Evolutionary conservation across 495 filamentous ascomycete species (phyloP), one percentile per base, ranked within the genome.

Genomic region (Halenospora varia): DNA sequence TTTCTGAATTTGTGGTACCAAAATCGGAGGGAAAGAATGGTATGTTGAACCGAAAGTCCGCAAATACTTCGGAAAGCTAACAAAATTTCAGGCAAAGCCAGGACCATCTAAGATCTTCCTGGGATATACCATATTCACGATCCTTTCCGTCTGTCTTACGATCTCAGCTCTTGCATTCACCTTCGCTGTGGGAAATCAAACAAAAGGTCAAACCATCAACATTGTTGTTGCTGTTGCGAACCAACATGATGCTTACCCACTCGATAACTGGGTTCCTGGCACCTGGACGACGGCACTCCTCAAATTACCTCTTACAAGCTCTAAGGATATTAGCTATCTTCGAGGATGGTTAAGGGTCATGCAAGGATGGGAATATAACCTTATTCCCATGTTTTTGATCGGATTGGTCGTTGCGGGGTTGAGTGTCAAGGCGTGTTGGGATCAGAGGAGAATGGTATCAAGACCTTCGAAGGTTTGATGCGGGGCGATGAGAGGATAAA

Each of bases 241-340:
- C 17, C 63, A 75, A n/a, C 61, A 62, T 13, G 54, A 63, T 24
- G 46, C 63, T n/a, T 84, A 84, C 59, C 70, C 76, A 1, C 49
- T 65, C 25, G 63, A 72, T 18, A 48, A 57, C 1, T 84, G 81
- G 81, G 80, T 80, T 19, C 79, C 81, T 15, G 76, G 78, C 67
- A 81, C 70, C 49, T 84, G 81, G 81, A 78, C 76, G 60, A 67
- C 70, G 2, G 77, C 76, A 0, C 67, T 84, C 20, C 66, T 81
- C 11, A 57, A 67, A 23, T 70, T 82, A 23, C 69, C 76, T n/a
- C 51, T 84, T 18, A 66, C 62, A 3, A 55, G 66, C 35, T 56
- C 59, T 1, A 44, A 40, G 8, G 63, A 65, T n/a, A 59, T 68
- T 18, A 60, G 61, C 25, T 69, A 75, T 10, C 77, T 84, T 18